Conservation (phyloP, 139 green algal species). For the Chloropicon primus region DNA sequence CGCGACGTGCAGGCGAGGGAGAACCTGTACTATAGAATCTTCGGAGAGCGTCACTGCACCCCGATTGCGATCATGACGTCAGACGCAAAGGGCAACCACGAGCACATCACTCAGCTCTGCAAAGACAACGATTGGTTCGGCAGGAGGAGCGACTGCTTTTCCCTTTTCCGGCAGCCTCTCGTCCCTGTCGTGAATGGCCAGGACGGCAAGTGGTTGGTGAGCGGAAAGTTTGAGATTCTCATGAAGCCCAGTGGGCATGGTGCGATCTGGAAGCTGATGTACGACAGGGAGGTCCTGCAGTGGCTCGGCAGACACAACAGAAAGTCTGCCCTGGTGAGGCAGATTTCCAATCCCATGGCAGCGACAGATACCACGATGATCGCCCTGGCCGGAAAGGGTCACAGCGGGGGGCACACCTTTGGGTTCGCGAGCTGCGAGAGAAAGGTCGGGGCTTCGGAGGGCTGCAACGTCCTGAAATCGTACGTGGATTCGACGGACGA, state of each 20-base stretch:
- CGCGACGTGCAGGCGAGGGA: conserved; percentile 87
- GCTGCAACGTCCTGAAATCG: conserved; percentile 85
- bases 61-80: conserved; percentile 95
- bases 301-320: conserved; percentile 16
- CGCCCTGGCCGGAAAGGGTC: conserved; percentile 67
- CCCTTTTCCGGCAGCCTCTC: conserved; percentile 72
- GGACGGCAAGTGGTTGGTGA: conserved; percentile 66
- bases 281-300: conserved; percentile 54
- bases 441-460: conserved; percentile 78
- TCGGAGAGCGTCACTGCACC: conserved; percentile 59
- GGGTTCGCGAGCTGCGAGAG: conserved; percentile 92
- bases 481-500: background rate
- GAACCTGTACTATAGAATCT: conserved; percentile 83
- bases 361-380: conserved; percentile 87
- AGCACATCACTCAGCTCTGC: conserved; percentile 40
- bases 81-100: conserved; percentile 90
- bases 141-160: conserved; percentile 52
- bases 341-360: conserved; percentile 84
- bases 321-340: background rate
- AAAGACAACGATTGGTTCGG: conserved; percentile 61
- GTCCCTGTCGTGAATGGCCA: conserved; percentile 71
- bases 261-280: conserved; percentile 98
- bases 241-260: conserved; percentile 94
- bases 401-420: conserved; percentile 49
- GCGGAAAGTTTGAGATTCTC: conserved; percentile 35